Base-by-base conservation (phyloP, 352 stramenopile genomes). In the Globisporangium rhizosaccharum region DNA sequence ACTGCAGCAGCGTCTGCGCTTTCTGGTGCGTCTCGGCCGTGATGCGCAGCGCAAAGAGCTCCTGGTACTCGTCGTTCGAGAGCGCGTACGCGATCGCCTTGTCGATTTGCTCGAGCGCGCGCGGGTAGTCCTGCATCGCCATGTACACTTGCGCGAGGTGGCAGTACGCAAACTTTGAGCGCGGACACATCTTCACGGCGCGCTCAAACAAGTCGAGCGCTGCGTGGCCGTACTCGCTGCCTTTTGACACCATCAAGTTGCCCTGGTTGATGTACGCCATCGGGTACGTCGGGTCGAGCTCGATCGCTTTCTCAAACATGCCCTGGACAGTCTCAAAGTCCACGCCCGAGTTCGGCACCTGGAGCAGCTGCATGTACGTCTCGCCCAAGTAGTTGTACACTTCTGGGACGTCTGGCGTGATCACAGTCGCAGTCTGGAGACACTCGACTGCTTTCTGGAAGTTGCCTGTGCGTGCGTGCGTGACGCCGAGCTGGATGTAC, bases 181-280 rank as follows among this genome's bases (percentile, higher is more conserved):
- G 79, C 50, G 83, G 83, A 18, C 81, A 90, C 73, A 82, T 87
- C 56, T 79, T 69, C 48, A 90, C 81, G 2, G 83, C 83, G 61
- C 80, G 88, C 62, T 92, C 77, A 56, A 92, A 92, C 47, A 92
- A 65, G 28, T 66, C 69, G 9, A 92, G 72, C 57, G 83, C 83
- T 57, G 85, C 75, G 62, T 85, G 76, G 47, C 76, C 83, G 59
- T 79, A 85, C 60, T 89, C 77, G 26, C 76, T 67, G 56, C 81
- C 81, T 63, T 88, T 87, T 55, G 89, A 81, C 61, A 90, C 79
- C 51, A 92, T 57, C 63, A 92, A 61, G 53, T 88, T 90, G 61
- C 83, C 83, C 65, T 88, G 76, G 68, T 92, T 92, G 66, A 92
- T 90, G 75, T 92, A 92, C 55, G 81, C 81, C 83, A 92, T 91